Conservation (phyloP, 225 moss, liverwort and hornwort genomes). For the Takakia lepidozioides region DNA sequence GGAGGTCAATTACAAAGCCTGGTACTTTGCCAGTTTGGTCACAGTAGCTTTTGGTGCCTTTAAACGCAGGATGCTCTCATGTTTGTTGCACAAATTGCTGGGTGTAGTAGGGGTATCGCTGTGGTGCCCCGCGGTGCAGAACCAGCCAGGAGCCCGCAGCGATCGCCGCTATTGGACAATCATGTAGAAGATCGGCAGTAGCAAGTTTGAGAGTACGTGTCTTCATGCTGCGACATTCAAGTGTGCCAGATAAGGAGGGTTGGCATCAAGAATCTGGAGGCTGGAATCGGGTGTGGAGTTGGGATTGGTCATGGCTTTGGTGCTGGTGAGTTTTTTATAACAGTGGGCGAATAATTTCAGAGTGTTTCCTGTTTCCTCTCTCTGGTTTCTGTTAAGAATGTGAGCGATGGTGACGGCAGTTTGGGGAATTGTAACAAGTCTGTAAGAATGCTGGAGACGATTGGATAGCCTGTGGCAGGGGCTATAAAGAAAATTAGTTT, state of each 20-base stretch:
- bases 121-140: conserved; percentile 24
- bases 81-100: background rate
- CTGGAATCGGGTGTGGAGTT: conserved; percentile 59
- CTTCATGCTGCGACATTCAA: conserved; percentile 44
- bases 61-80: too few species aligned
- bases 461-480: too few species aligned
- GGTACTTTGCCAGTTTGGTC: conserved; percentile 10
- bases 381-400: too few species aligned
- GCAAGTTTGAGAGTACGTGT: conserved; percentile 16
- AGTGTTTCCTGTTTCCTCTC: too few species aligned
- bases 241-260: conserved; percentile 64
- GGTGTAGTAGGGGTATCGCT: conserved; percentile 13
- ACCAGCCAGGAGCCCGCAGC: conserved; percentile 18
- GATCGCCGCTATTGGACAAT: conserved; percentile 9
- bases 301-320: conserved; percentile 67
- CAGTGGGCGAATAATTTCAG: too few species aligned
- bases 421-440: too few species aligned
- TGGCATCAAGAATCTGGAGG: conserved; percentile 62
- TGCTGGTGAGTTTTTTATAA: conserved; percentile 45
- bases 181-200: too few species aligned
- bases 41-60: background rate
- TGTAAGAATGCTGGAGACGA: too few species aligned
- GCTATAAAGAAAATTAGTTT: too few species aligned
- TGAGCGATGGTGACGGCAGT: too few species aligned
- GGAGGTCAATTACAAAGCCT: conserved; percentile 38